phyloP scores from a whole-genome alignment of 805 yeast species.

The Zygoascus ofunaensis region DNA sequence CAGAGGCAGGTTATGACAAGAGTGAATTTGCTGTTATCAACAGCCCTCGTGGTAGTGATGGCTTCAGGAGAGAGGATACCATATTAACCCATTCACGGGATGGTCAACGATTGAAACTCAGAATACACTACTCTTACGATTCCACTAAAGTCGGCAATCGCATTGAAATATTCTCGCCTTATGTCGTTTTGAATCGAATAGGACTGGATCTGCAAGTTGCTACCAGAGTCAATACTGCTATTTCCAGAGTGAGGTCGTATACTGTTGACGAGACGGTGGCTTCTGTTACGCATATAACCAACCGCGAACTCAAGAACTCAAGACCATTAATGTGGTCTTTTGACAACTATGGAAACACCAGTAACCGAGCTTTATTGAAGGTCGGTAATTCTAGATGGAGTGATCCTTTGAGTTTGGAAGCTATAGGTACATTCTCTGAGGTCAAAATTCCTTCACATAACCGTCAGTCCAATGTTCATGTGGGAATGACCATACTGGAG shows the following conservation, averaged over 20 bases:
- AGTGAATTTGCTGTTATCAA: conserved; percentile 67
- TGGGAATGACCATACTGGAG: conserved; percentile 62
- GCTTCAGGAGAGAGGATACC: conserved; percentile 46
- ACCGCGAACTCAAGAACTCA: conserved; percentile 12
- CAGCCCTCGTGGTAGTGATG: conserved; percentile 32
- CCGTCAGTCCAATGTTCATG: conserved; percentile 45
- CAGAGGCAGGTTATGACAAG: conserved; percentile 48
- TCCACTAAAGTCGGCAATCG: conserved; percentile 42
- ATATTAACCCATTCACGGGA: conserved; percentile 44
- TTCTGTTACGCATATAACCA: conserved; percentile 7
- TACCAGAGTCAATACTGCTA: conserved; percentile 45
- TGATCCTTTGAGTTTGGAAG: conserved; percentile 71
- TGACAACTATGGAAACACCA: conserved; percentile 43
- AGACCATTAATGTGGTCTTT: conserved; percentile 82
- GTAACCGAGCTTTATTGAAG: conserved; percentile 56
- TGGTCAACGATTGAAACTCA: conserved; percentile 59
- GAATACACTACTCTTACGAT: conserved; percentile 47
- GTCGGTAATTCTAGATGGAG: conserved; percentile 68
- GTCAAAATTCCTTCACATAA: conserved; percentile 32
- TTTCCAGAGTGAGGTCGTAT: conserved; percentile 28
- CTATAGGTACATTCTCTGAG: conserved; percentile 74
- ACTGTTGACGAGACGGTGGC: background rate
- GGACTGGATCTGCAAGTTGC: conserved; percentile 52
- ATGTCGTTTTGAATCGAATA: conserved; percentile 72
- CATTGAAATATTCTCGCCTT: conserved; percentile 73